phyloP scores from a whole-genome alignment of 1,284 basidiomycete species.

The Cryptococcus sp. region DNA sequence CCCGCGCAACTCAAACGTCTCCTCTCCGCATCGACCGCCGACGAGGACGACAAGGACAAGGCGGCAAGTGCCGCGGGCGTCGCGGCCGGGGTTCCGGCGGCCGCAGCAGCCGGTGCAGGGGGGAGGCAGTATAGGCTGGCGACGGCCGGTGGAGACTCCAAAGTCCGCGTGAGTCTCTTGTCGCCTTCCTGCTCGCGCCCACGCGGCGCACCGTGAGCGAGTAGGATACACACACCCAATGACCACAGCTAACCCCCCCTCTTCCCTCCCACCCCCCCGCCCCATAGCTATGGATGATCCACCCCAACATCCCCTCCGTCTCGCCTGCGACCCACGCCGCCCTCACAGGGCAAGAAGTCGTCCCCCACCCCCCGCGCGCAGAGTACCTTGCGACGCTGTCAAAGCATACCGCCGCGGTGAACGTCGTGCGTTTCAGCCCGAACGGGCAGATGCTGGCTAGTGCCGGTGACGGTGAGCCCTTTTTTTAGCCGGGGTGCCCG shows the following conservation, averaged over 20 bases:
- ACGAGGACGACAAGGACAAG: slow-evolving; percentile 27
- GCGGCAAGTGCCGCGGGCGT: neutral
- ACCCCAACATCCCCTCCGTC: slow-evolving; percentile 75
- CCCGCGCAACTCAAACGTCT: slow-evolving; percentile 51
- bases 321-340: slow-evolving; percentile 55
- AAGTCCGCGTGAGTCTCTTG: slow-evolving; percentile 73
- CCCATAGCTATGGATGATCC: slow-evolving; percentile 82
- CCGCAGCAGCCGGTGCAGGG: slow-evolving; percentile 27
- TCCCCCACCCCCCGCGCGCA: slow-evolving; percentile 73
- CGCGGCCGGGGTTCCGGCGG: slow-evolving; percentile 9
- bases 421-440: slow-evolving; percentile 93
- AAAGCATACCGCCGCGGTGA: slow-evolving; percentile 91
- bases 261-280: slow-evolving; percentile 1
- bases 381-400: slow-evolving; percentile 93
- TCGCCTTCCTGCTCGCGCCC: neutral
- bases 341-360: slow-evolving; percentile 53
- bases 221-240: neutral
- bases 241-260: neutral
- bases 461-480: slow-evolving; percentile 82
- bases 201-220: neutral
- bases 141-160: slow-evolving; percentile 94
- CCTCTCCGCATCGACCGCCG: slow-evolving; percentile 34
- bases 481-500: neutral
- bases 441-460: slow-evolving; percentile 91
- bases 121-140: slow-evolving; percentile 75